Evolutionary conservation across 148 eudicot species (phyloP), one percentile per base, ranked within the genome.

Genomic region (Limonium bicolor): DNA sequence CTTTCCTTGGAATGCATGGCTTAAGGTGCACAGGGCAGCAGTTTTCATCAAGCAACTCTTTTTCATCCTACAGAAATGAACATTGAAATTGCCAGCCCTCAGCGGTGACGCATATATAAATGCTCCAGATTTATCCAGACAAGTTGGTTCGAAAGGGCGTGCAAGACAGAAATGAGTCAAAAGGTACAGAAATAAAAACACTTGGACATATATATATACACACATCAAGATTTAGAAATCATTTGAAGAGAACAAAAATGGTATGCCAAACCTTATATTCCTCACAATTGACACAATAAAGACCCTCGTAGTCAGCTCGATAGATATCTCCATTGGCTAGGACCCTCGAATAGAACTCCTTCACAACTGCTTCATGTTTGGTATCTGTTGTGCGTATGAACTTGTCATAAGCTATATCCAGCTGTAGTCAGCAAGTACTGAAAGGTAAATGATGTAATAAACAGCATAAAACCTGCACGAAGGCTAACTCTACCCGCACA

Each of bases 211-310:
- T n/a, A n/a, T n/a, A n/a, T n/a, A n/a, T n/a, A n/a, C n/a, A n/a
- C n/a, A n/a, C n/a, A n/a, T n/a, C n/a, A n/a, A n/a, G n/a, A n/a
- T n/a, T n/a, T n/a, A n/a, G n/a, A n/a, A n/a, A n/a, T n/a, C n/a
- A n/a, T n/a, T n/a, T n/a, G n/a, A n/a, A 48, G 25, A 31, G 2
- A 31, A 8, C 3, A 48, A 32, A 32, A 46, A 41, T 14, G n/a
- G n/a, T n/a, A n/a, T n/a, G n/a, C n/a, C 20, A 43, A 56, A 68
- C 99, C 99, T 92, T 92, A 61, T 92, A 92, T 63, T 92, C 99
- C 65, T 92, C 99, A 30, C 99, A 92, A 40, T 81, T 81, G 65
- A 92, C 78, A 56, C 99, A 92, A 49, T 92, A 92, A 42, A 92
- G 80, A 26, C 99, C 99, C 58, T 85, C 95, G 28, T 92, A 92